Evolutionary conservation across 2,329 filamentous ascomycete species (phyloP), one percentile per base, ranked within the genome.

Genomic region (Orbilia brochopaga): DNA sequence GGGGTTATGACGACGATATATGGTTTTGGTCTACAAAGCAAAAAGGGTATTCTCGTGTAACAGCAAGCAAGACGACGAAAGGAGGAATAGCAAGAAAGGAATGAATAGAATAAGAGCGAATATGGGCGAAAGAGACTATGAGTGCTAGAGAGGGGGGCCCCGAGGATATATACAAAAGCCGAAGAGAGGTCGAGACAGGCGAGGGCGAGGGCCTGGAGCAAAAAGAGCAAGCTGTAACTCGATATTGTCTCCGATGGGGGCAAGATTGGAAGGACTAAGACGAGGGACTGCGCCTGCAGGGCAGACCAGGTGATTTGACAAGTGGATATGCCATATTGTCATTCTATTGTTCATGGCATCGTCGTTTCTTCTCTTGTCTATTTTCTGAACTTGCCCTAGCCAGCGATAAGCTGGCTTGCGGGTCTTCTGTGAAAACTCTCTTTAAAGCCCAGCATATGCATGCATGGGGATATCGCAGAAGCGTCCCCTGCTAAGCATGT

Each of bases 211-310:
- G 44, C 32, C 65, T 53, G 48, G 48, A 37, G 56, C 59, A 64
- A 63, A 70, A 69, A 70, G 59, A 64, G 59, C 40, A 70, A 55
- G 59, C 58, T 51, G 59, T 70, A 64, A 55, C 60, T 64, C 44
- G 54, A 2, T 69, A 58, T 69, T 70, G 40, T 64, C 32, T 64
- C 66, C 66, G 66, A 51, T 35, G 30, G 52, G 30, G 66, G 40
- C 54, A 54, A 59, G 60, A 64, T 50, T 42, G 27, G 44, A 58
- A 56, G 50, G 59, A 54, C 21, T 56, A 17, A 40, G 48, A 53
- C 44, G 23, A n/a, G 44, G 30, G 17, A 69, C 27, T 32, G 27
- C 27, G 46, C 35, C 24, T 42, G 27, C 61, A 44, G 46, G 15
- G 21, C 37, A 27, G 13, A 63, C 32, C 17, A 58, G 40, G 30